Conservation (phyloP, 805 yeast genomes). For the Wickerhamiella occidentalis region DNA sequence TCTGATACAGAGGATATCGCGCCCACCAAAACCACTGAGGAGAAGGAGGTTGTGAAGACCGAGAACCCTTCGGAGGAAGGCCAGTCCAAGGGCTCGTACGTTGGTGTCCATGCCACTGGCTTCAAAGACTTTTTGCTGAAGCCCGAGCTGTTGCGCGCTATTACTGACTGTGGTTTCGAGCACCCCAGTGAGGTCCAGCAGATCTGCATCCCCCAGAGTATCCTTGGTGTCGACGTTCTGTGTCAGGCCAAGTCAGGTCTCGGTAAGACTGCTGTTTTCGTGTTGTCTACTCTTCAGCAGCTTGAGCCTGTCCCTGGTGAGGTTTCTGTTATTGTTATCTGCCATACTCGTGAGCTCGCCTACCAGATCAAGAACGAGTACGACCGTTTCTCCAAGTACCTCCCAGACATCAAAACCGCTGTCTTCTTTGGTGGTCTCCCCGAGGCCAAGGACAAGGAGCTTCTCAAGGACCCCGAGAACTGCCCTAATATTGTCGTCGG, state of each 20-base stretch:
- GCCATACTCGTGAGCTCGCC: slow-evolving; percentile 98
- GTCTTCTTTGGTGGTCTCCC: slow-evolving; percentile 96
- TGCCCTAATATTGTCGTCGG: slow-evolving; percentile 96
- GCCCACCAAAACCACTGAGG: slow-evolving; percentile 22
- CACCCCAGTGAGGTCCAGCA: slow-evolving; percentile 99
- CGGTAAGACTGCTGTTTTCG: slow-evolving; percentile 98
- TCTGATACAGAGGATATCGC: slow-evolving; percentile 93
- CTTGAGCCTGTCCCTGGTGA: slow-evolving; percentile 96
- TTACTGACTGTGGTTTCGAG: slow-evolving; percentile 98
- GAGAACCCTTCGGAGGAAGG: slow-evolving; percentile 35
- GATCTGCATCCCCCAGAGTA: slow-evolving; percentile 95
- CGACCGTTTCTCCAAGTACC: slow-evolving; percentile 92
- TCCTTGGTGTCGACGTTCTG: slow-evolving; percentile 91
- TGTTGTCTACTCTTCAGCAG: slow-evolving; percentile 89
- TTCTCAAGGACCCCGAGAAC: slow-evolving; percentile 80
- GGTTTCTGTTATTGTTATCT: slow-evolving; percentile 82
- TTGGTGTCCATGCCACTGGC: slow-evolving; percentile 96
- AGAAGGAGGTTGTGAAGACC: slow-evolving; percentile 9
- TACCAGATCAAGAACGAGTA: slow-evolving; percentile 96
- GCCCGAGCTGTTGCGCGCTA: slow-evolving; percentile 94
- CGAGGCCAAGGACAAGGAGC: slow-evolving; percentile 71
- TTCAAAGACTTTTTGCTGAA: slow-evolving; percentile 94
- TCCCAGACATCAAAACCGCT: slow-evolving; percentile 95
- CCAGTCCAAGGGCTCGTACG: slow-evolving; percentile 86
- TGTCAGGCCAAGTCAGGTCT: slow-evolving; percentile 99